Base-by-base conservation (phyloP, 2,329 filamentous ascomycete genomes). In the Cladosporium phlei region DNA sequence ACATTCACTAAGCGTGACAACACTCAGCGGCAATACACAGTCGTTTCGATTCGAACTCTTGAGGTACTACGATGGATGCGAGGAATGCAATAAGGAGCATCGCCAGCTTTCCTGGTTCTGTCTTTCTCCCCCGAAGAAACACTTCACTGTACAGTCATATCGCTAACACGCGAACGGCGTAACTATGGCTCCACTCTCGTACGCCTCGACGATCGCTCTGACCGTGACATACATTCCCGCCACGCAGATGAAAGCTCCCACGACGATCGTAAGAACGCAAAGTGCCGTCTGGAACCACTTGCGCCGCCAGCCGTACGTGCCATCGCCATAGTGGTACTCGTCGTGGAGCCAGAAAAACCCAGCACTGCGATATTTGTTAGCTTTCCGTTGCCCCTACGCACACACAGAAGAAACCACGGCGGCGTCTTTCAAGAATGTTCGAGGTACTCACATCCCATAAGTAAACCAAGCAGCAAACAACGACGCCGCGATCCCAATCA, bases 391-490 rank as follows among this genome's bases (percentile, higher is more conserved):
- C n/a, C n/a, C n/a, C n/a, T n/a, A n/a, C n/a, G n/a, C n/a, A n/a
- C n/a, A n/a, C n/a, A n/a, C n/a, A n/a, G n/a, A n/a, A n/a, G n/a
- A n/a, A n/a, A n/a, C n/a, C n/a, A n/a, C n/a, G n/a, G n/a, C n/a
- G n/a, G 16, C 30, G n/a, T 20, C 6, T 11, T 11, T 33, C 11
- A 7, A 35, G 5, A 2, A 37, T 20, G 22, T 28, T 2, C 14
- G 33, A 5, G 3, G 5, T n/a, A 48, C 37, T 21, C 22, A 42
- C 47, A 61, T 58, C 1, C 75, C 74, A 51, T 75, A 77, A 2
- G 72, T 77, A 49, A 74, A 78, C 75, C 75, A 78, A 1, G 70
- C 67, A 2, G 75, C 74, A 50, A 78, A 78, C 7, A 77, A 59
- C 4, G 68, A 68, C 0, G 74, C 71, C 16, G 71, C 65, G 34